phyloP scores from a whole-genome alignment of 2,329 filamentous ascomycete species.

The Clonostachys solani region DNA sequence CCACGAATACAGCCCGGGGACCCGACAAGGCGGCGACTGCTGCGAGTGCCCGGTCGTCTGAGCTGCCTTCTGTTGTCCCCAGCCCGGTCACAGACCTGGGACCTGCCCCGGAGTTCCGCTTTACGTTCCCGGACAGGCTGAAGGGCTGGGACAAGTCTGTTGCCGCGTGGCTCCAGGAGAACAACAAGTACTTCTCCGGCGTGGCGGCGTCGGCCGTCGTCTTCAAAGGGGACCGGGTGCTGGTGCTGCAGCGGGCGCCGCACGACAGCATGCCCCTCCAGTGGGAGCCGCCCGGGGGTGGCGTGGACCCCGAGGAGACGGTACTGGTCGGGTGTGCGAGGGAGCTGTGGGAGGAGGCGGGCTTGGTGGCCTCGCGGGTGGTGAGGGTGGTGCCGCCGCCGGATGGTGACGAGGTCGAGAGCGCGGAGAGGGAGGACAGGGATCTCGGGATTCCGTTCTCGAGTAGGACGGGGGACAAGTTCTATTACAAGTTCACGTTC shows the following conservation, averaged over 20 bases:
- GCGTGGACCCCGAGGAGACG: constrained; percentile 34
- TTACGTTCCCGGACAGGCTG: background rate
- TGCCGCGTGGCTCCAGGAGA: background rate
- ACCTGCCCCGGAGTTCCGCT: no score
- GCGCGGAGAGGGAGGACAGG: constrained; percentile 3
- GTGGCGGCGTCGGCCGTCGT: constrained; percentile 26
- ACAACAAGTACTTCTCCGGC: constrained; percentile 11
- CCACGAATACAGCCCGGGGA: no score
- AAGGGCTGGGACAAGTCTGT: background rate
- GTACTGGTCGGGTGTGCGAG: constrained; percentile 38
- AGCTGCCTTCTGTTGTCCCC: no score
- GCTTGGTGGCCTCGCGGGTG: constrained; percentile 24
- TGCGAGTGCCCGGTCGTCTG: no score
- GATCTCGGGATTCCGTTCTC: constrained; percentile 21
- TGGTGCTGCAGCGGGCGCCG: constrained; percentile 40
- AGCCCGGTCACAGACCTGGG: no score
- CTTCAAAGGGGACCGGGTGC: constrained; percentile 26
- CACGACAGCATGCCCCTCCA: constrained; percentile 36
- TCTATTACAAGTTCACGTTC: constrained; percentile 26
- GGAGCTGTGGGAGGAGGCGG: constrained; percentile 44
- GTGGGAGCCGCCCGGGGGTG: constrained; percentile 48
- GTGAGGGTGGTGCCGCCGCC: constrained; percentile 14
- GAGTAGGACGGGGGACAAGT: constrained; percentile 21
- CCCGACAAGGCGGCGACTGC: no score
- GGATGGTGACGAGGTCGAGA: constrained; percentile 7